phyloP scores from a whole-genome alignment of 1,284 basidiomycete genomes.

The Inonotus hispidus region DNA sequence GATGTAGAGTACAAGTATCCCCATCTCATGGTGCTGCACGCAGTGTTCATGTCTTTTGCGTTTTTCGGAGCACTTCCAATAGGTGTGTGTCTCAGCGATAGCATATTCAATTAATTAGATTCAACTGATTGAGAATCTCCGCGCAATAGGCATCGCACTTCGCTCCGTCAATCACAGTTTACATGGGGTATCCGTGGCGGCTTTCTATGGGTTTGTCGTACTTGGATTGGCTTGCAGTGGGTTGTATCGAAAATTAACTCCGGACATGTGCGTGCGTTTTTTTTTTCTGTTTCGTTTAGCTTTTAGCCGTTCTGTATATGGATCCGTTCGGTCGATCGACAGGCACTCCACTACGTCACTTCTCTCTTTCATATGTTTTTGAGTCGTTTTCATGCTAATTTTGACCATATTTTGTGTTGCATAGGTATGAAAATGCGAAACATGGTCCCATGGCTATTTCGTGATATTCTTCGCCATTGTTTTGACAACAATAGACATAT shows the following conservation, averaged over 20 bases:
- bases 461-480: conserved; percentile 50
- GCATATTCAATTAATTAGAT: conserved; percentile 1
- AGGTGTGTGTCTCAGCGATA: conserved; percentile 40
- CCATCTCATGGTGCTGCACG: conserved; percentile 62
- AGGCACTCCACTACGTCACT: conserved; percentile 21
- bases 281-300: conserved; percentile 2
- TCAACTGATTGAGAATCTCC: conserved; percentile 3
- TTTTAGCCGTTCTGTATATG: neutral
- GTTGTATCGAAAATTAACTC: conserved; percentile 69
- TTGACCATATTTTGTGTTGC: neutral
- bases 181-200: conserved; percentile 47
- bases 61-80: conserved; percentile 74
- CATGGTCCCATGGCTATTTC: conserved; percentile 63
- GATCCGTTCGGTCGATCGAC: neutral
- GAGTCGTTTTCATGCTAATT: neutral
- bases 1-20: conserved; percentile 45
- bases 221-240: conserved; percentile 60
- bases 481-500: conserved; percentile 54
- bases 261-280: conserved; percentile 53
- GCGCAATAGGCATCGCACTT: conserved; percentile 61
- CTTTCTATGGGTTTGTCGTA: conserved; percentile 50
- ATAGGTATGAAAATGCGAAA: conserved; percentile 62
- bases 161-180: conserved; percentile 65
- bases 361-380: neutral
- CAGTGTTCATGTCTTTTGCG: conserved; percentile 60